Conservation (phyloP, 495 filamentous ascomycete species). For the Pyrenopolyporus hunteri region DNA sequence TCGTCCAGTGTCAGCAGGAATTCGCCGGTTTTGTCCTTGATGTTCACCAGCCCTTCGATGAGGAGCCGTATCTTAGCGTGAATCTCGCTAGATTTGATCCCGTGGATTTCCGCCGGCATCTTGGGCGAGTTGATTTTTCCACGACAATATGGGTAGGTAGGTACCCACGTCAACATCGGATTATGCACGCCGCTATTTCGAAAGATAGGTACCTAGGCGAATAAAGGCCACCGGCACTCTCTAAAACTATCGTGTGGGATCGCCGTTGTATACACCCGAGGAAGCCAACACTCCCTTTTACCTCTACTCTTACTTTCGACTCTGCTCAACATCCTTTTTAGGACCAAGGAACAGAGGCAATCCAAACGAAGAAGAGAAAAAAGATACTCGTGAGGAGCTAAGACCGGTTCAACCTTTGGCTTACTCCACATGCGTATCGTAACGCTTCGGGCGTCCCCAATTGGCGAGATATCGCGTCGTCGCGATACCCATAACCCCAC, state of each 20-base stretch:
- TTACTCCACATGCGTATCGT: conserved; percentile 27
- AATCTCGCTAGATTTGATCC: conserved; percentile 52
- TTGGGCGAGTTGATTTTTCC: conserved; percentile 8
- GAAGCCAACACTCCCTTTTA: too few relatives aligned
- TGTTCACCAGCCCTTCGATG: conserved; percentile 71
- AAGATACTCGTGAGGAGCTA: conserved; percentile 25
- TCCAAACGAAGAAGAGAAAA: not conserved
- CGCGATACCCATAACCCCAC: conserved; percentile 18
- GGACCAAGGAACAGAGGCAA: not conserved
- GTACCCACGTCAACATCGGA: too few relatives aligned
- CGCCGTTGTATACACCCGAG: too few relatives aligned
- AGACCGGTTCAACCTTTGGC: not conserved
- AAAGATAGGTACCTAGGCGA: too few relatives aligned
- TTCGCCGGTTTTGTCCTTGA: conserved; percentile 70
- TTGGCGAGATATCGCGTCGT: conserved; percentile 22
- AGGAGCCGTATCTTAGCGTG: conserved; percentile 64
- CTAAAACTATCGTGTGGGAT: too few relatives aligned
- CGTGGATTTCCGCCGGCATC: conserved; percentile 50
- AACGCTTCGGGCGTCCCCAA: conserved; percentile 14
- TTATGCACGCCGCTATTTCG: too few relatives aligned
- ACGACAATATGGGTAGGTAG: too few relatives aligned
- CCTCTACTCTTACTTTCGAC: not conserved
- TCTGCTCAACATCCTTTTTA: not conserved
- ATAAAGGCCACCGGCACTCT: too few relatives aligned
- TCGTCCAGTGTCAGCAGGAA: conserved; percentile 70